phyloP scores from a whole-genome alignment of 1,139 yeast genomes.

The Taphrina deformans region DNA sequence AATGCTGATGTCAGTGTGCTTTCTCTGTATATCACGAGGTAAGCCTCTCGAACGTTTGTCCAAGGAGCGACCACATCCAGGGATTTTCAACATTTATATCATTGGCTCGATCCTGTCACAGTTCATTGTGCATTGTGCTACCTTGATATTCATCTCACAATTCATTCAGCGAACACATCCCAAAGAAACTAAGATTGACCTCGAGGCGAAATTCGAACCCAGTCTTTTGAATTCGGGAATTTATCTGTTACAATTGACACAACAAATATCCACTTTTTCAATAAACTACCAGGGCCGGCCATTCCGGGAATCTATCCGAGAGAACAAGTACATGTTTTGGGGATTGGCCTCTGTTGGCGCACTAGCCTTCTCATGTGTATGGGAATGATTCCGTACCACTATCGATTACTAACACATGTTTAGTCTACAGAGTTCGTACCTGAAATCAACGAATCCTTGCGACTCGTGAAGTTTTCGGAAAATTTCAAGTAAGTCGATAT shows the following conservation, averaged over 20 bases:
- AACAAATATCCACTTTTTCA: conserved; percentile 96
- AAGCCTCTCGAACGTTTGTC: conserved; percentile 85
- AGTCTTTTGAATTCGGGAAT: conserved; percentile 94
- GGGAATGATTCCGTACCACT: conserved; percentile 43
- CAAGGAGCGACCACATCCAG: conserved; percentile 95
- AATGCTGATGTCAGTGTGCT: conserved; percentile 84
- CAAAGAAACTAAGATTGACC: conserved; percentile 53
- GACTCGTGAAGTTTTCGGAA: conserved; percentile 80
- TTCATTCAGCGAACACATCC: conserved; percentile 76
- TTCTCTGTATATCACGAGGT: conserved; percentile 92
- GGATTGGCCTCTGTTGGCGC: conserved; percentile 90
- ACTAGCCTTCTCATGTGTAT: conserved; percentile 75
- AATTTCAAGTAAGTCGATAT: conserved; percentile 75
- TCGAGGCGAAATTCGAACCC: conserved; percentile 85
- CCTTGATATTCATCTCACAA: conserved; percentile 76
- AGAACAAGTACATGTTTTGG: conserved; percentile 95
- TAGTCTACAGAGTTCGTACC: conserved; percentile 81
- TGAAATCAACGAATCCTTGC: conserved; percentile 86
- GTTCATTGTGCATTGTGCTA: conserved; percentile 84
- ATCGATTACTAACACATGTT: not conserved
- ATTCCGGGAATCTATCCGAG: conserved; percentile 84
- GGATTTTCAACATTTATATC: conserved; percentile 88
- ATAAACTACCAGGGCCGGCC: conserved; percentile 98
- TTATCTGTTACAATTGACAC: conserved; percentile 89
- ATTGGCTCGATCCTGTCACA: conserved; percentile 98